These are phyloP conservation scores for Noccaea bulbosa DNA, from an alignment of 345 rosid species.

Conservation along the genomic window DNA sequence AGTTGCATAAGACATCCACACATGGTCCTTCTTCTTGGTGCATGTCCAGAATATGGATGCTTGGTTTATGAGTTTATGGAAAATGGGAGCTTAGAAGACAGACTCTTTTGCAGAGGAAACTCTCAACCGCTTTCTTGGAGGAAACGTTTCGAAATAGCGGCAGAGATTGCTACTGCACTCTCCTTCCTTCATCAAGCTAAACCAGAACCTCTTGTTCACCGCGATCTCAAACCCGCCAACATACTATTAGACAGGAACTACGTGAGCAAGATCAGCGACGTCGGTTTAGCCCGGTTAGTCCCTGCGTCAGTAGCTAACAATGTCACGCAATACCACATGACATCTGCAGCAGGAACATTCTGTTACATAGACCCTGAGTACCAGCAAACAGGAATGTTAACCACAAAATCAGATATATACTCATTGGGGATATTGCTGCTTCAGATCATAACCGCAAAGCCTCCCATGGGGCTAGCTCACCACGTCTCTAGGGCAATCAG, in stretches of 20 bases:
- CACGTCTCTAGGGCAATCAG: slow-evolving; percentile 66
- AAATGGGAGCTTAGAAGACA: slow-evolving; percentile 80
- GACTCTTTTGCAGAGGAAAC: slow-evolving; percentile 59
- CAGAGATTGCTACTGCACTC: slow-evolving; percentile 82
- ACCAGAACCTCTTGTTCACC: slow-evolving; percentile 88
- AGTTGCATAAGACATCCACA: slow-evolving; percentile 82
- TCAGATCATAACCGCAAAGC: slow-evolving; percentile 72
- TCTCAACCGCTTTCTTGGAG: slow-evolving; percentile 71
- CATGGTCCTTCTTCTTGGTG: slow-evolving; percentile 90
- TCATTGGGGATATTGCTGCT: slow-evolving; percentile 80
- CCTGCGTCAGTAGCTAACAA: slow-evolving; percentile 74
- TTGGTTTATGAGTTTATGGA: slow-evolving; percentile 83
- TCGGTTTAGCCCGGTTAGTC: slow-evolving; percentile 86
- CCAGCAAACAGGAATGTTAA: slow-evolving; percentile 81
- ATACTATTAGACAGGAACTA: slow-evolving; percentile 77
- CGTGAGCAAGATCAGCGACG: slow-evolving; percentile 86
- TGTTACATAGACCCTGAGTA: slow-evolving; percentile 93
- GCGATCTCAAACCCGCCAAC: slow-evolving; percentile 90
- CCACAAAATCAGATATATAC: slow-evolving; percentile 76
- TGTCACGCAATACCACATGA: slow-evolving; percentile 81
- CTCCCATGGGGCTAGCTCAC: slow-evolving; percentile 85
- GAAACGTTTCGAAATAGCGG: slow-evolving; percentile 66
- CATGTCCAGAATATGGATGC: slow-evolving; percentile 85
- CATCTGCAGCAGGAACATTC: slow-evolving; percentile 88
- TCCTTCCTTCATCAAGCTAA: slow-evolving; percentile 87